Conservation (phyloP, 2,329 filamentous ascomycete genomes). For the Fusarium pseudonygamai region DNA sequence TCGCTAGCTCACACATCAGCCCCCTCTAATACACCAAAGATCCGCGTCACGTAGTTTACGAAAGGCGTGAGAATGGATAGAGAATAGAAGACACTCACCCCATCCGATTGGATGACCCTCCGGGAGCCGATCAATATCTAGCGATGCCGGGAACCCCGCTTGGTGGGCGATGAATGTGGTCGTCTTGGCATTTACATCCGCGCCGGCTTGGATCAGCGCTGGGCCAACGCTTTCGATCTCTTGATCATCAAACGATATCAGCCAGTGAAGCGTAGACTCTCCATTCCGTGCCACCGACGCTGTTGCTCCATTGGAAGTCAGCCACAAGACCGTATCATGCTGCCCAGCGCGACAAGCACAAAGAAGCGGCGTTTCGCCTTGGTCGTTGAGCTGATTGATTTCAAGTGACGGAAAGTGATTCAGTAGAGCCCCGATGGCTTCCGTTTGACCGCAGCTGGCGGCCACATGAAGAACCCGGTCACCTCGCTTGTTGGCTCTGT, state of each 20-base stretch:
- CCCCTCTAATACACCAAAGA: neutral
- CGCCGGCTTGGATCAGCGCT: neutral
- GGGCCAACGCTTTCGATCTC: neutral
- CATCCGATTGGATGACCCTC: neutral
- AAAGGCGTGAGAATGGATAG: neutral
- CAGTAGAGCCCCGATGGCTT: neutral
- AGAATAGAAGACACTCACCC: neutral
- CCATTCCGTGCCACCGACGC: neutral
- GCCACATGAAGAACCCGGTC: neutral
- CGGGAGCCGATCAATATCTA: neutral
- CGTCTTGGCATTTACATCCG: neutral
- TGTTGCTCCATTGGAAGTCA: neutral
- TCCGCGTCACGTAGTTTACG: no score
- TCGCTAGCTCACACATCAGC: neutral
- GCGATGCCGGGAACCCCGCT: neutral
- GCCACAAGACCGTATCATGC: neutral
- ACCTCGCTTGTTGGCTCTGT: neutral
- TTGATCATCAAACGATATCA: neutral
- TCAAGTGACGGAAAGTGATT: neutral
- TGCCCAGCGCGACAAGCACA: neutral
- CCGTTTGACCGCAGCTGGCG: neutral
- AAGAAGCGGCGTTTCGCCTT: neutral
- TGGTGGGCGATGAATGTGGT: neutral
- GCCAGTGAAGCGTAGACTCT: neutral
- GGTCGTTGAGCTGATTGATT: neutral